These are phyloP conservation scores for Daldinia sp. DNA, from an alignment of 2,329 filamentous ascomycete genomes.

Conservation along the genomic window DNA sequence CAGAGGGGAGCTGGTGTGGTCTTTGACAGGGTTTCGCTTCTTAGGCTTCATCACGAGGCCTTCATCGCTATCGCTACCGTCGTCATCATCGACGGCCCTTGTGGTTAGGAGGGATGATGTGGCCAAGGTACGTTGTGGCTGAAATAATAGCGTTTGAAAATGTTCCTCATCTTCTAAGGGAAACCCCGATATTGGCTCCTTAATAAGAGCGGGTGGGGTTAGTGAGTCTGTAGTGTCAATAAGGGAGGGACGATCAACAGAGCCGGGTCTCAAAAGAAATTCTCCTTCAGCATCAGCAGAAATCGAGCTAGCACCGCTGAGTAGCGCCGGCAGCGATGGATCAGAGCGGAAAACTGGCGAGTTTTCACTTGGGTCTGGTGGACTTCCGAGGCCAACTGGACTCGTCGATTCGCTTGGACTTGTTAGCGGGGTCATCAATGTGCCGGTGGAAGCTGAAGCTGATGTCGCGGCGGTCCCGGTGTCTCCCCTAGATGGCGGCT, in stretches of 20 bases:
- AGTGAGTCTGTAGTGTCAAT: constrained; percentile 67
- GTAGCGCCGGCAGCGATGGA: constrained; percentile 71
- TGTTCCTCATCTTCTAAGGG: constrained; percentile 57
- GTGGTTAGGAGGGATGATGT: constrained; percentile 42
- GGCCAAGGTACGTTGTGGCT: constrained; percentile 38
- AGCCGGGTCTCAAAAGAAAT: constrained; percentile 64
- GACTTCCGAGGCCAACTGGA: constrained; percentile 58
- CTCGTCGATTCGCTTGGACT: constrained; percentile 67
- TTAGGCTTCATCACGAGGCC: constrained; percentile 66
- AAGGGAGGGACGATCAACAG: constrained; percentile 59
- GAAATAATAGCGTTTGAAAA: constrained; percentile 47
- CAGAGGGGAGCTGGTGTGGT: constrained; percentile 49
- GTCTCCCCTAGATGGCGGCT: constrained; percentile 55
- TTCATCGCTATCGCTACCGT: constrained; percentile 67
- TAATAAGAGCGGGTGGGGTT: constrained; percentile 64
- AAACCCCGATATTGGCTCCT: constrained; percentile 61
- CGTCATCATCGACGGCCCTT: constrained; percentile 56
- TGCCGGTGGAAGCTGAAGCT: constrained; percentile 64
- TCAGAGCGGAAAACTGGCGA: constrained; percentile 71
- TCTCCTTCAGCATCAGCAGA: constrained; percentile 73
- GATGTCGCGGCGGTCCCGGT: constrained; percentile 63
- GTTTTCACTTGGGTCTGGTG: constrained; percentile 55
- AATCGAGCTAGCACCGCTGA: constrained; percentile 73
- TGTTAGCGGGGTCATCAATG: constrained; percentile 64
- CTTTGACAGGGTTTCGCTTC: constrained; percentile 56